These are phyloP conservation scores for Colletotrichum cereale DNA, from an alignment of 2,329 filamentous ascomycete genomes.

Conservation along the genomic window DNA sequence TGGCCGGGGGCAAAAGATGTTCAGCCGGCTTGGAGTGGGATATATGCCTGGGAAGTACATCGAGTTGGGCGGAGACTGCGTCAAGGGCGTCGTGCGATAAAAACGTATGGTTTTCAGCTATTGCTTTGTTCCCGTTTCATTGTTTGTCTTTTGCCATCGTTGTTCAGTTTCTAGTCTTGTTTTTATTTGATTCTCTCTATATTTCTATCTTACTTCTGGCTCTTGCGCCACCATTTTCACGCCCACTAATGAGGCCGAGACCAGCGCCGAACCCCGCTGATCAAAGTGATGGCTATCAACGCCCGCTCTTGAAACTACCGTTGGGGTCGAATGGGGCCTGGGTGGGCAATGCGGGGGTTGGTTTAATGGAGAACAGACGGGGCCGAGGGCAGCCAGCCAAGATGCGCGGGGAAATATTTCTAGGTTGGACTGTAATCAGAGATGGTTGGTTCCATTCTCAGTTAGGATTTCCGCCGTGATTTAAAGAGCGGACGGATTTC, in stretches of 20 bases:
- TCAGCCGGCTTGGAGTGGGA: no score
- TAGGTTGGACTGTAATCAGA: not conserved
- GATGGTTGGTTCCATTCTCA: not conserved
- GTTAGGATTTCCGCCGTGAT: not conserved
- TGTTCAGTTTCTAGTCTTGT: no score
- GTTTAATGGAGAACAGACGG: slow-evolving; percentile 19
- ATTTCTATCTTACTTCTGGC: no score
- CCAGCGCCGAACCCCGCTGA: not conserved
- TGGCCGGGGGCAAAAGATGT: no score
- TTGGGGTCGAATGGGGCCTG: not conserved
- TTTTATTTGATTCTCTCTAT: no score
- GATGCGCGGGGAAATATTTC: not conserved
- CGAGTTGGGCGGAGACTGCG: no score
- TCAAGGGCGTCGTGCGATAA: no score
- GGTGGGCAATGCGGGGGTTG: slow-evolving; percentile 1
- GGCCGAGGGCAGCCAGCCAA: not conserved
- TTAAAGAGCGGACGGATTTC: not conserved
- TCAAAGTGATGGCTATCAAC: not conserved
- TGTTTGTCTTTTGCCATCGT: no score
- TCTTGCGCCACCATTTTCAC: no score
- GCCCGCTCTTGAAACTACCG: not conserved
- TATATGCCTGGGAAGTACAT: no score
- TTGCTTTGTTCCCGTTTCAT: no score
- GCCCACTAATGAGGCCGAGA: slow-evolving; percentile 5
- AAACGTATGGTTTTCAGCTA: no score